Evolutionary conservation across 106 monocot genomes (phyloP).

Genomic region (Acorus calamus): DNA sequence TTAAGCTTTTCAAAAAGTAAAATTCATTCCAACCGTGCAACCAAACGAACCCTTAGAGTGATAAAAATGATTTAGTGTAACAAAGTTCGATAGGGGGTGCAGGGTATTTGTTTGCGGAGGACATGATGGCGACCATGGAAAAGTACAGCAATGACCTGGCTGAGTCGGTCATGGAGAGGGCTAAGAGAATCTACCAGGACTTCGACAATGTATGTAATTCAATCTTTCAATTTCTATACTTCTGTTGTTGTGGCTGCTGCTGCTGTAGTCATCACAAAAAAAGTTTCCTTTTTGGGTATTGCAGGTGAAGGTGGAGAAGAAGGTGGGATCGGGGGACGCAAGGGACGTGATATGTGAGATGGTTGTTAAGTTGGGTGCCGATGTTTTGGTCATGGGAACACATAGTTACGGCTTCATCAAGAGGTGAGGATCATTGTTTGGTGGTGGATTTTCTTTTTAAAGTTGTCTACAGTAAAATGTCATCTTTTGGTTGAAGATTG

Average conservation of each 20-base stretch:
- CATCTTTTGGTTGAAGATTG: no score
- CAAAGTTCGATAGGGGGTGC: neutral
- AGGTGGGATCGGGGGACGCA: slow-evolving; percentile 35
- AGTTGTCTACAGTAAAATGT: no score
- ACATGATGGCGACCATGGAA: slow-evolving; percentile 29
- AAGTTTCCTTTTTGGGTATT: neutral
- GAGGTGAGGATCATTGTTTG: slow-evolving; percentile 21
- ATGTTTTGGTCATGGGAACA: slow-evolving; percentile 67
- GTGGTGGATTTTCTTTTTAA: no score
- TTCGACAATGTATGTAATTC: slow-evolving; percentile 7
- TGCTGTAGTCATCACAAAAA: neutral
- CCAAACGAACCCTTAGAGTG: no score
- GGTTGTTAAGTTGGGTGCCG: slow-evolving; percentile 35
- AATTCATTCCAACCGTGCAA: no score
- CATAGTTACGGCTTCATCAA: slow-evolving; percentile 75
- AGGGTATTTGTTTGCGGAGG: slow-evolving; percentile 41
- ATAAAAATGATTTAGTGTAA: no score
- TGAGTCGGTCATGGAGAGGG: slow-evolving; percentile 21
- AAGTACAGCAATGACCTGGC: slow-evolving; percentile 19
- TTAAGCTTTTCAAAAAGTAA: no score
- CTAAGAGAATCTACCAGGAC: slow-evolving; percentile 19
- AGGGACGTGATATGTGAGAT: slow-evolving; percentile 45
- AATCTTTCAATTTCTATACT: neutral
- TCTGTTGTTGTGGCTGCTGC: slow-evolving; percentile 7
- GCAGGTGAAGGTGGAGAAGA: slow-evolving; percentile 39